Evolutionary conservation across 331 rosid species (phyloP).

Genomic region (Pyracantha coccinea): DNA sequence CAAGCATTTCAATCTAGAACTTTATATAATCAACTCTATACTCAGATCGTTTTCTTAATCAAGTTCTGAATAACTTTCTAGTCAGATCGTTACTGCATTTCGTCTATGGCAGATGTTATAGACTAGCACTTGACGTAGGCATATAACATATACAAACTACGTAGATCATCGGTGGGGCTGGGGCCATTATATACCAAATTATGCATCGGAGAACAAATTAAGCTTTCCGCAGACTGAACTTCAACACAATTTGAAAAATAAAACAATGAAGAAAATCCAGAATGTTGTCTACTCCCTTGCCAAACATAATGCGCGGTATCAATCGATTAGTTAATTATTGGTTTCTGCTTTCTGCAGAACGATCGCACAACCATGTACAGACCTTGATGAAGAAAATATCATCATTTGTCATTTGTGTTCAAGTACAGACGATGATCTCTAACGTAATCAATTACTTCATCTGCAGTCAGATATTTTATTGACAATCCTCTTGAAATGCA

Average conservation of each 20-base stretch:
- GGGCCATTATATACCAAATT: no score
- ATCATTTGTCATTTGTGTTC: slow-evolving; percentile 27
- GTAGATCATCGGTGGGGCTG: neutral
- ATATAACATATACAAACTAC: neutral
- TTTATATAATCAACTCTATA: neutral
- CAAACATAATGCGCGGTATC: neutral
- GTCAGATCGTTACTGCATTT: neutral
- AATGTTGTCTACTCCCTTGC: neutral
- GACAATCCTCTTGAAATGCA: slow-evolving; percentile 84
- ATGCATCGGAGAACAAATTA: no score
- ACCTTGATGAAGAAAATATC: neutral
- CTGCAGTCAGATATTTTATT: slow-evolving; percentile 64
- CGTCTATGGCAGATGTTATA: no score
- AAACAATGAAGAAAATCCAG: no score
- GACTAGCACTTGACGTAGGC: neutral
- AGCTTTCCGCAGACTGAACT: no score
- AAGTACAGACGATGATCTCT: slow-evolving; percentile 38
- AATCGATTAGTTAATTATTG: neutral
- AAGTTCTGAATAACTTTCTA: neutral
- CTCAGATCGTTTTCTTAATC: no score
- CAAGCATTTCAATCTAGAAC: neutral
- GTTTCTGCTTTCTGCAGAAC: neutral
- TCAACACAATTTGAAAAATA: no score
- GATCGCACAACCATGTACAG: neutral
- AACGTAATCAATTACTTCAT: slow-evolving; percentile 69